Evolutionary conservation across 2,329 filamentous ascomycete species (phyloP), one percentile per base, ranked within the genome.

Genomic region (Microdochium nivale): DNA sequence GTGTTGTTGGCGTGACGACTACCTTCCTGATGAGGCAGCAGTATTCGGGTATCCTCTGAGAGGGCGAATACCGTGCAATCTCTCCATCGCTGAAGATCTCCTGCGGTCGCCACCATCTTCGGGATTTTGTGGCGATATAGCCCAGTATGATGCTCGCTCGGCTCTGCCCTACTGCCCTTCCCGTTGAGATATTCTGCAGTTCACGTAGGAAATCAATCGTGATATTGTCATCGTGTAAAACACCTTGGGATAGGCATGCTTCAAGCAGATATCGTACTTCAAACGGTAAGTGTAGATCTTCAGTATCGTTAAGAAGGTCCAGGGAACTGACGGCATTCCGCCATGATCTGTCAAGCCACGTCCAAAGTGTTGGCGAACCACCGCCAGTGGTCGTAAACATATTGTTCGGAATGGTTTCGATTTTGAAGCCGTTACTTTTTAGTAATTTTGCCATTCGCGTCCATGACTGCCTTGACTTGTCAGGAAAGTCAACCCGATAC

Each of bases 261-360:
- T 99, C 92, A 0, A 99, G 78, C 64, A 96, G 90, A 62, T 97
- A 99, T 16, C 89, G 80, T 1, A 96, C 80, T 1, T 82, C 70
- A 55, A 90, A 96, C 0, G 80, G 71, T 3, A 92, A 72, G 51
- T 68, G 57, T 27, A 72, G 59, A 25, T 68, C 67, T 24, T 71
- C 55, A 2, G 73, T 65, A 23, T 60, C 53, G 56, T 58, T 52
- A 51, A 74, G 56, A 50, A 71, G 52, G 43, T 63, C 54, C 32
- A 67, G 52, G 3, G 54, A 37, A 23, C 56, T 55, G 46, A 51
- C 40, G 19, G 23, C 23, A 19, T 4, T 11, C 13, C 23, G n/a
- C 14, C 40, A 19, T 3, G 40, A 11, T 23, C 21, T 44, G 64
- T 75, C 59, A 56, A 71, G 55, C 58, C 67, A 52, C 13, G 59